Base-by-base conservation (phyloP, 2,329 filamentous ascomycete species). In the Paracoccidioides lutzii region DNA sequence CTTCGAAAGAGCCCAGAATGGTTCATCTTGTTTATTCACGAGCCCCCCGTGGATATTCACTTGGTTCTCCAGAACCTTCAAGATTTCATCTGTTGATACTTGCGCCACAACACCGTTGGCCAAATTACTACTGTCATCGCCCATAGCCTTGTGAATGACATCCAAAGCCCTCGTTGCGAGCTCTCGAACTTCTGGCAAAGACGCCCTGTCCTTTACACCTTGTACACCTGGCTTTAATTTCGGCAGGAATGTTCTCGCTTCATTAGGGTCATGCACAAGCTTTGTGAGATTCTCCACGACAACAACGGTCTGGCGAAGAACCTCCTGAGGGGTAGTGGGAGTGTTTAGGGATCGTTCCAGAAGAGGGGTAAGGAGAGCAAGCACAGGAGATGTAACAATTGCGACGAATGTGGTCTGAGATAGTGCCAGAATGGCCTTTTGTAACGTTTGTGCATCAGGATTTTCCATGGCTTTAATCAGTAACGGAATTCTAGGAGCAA, bases 321-420 rank as follows among this genome's bases (percentile, higher is more conserved):
- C 90, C 74, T 98, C 93, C 71, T 98, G 93, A 3, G 88, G 80
- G 4, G 93, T 98, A 14, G 82, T 82, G 7, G 91, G 93, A 59
- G 85, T 91, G 77, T 96, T 96, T 59, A 98, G 81, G 15, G 90
- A 89, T 63, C 93, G 86, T 75, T 97, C 93, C 33, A 98, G 82
- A 63, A 97, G 85, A 48, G 93, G 93, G 1, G 93, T 98, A 55
- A 98, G 80, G 55, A 98, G 83, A 15, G 93, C 93, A 57, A 98
- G 82, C 4, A 97, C 91, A 8, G 93, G 93, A 7, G 91, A 96
- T 10, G 90, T 96, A 64, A 98, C 93, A 61, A 95, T 81, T 55
- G 93, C 90, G 54, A 98, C 93, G 64, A 98, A 98, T n/a, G 93
- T 98, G 9, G 93, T 98, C 75, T 95, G 89, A 3, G 90, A 96